Percentiles rank a stretch among this genome's conserved stretches.
Evolutionary conservation across 495 filamentous ascomycete species (phyloP).

Genomic region (Tricharina praecox): DNA sequence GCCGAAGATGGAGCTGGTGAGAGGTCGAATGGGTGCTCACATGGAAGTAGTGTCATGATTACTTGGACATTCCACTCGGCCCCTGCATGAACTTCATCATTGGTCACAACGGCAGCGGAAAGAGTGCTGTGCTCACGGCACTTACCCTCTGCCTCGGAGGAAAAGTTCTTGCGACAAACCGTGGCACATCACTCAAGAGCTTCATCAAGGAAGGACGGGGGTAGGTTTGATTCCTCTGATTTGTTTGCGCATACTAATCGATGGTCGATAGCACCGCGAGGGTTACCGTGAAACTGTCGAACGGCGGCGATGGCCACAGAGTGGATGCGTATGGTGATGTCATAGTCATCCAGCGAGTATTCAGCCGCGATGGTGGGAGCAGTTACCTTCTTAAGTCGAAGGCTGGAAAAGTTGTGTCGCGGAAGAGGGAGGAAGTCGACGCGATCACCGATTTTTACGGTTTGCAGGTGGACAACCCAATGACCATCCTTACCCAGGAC

Average conservation of each 20-base stretch:
- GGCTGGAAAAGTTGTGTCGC: slow-evolving; percentile 54
- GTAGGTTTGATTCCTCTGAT: too few relatives aligned
- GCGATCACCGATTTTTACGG: slow-evolving; percentile 84
- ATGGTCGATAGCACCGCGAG: slow-evolving; percentile 33
- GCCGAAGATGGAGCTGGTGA: too few relatives aligned
- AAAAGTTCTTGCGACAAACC: slow-evolving; percentile 87
- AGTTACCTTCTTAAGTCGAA: slow-evolving; percentile 74
- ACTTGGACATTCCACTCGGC: slow-evolving; percentile 63
- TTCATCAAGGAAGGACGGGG: slow-evolving; percentile 88
- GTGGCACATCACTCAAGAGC: slow-evolving; percentile 74
- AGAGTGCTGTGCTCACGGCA: slow-evolving; percentile 90
- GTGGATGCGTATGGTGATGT: slow-evolving; percentile 66
- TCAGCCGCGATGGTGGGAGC: slow-evolving; percentile 56
- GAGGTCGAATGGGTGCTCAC: slow-evolving; percentile 37
- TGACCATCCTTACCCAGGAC: slow-evolving; percentile 96
- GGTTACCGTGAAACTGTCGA: slow-evolving; percentile 73
- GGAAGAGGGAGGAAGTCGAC: slow-evolving; percentile 74
- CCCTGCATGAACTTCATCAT: slow-evolving; percentile 96
- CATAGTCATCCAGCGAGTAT: slow-evolving; percentile 80
- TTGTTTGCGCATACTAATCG: too few relatives aligned
- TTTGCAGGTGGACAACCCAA: slow-evolving; percentile 89
- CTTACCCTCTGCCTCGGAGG: slow-evolving; percentile 87
- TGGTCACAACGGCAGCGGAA: slow-evolving; percentile 96
- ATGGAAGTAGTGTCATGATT: slow-evolving; percentile 71
- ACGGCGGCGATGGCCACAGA: slow-evolving; percentile 71